Evolutionary conservation across 163 green algal genomes (phyloP), one percentile per base, ranked within the genome.

Genomic region (Scenedesmus sp.): DNA sequence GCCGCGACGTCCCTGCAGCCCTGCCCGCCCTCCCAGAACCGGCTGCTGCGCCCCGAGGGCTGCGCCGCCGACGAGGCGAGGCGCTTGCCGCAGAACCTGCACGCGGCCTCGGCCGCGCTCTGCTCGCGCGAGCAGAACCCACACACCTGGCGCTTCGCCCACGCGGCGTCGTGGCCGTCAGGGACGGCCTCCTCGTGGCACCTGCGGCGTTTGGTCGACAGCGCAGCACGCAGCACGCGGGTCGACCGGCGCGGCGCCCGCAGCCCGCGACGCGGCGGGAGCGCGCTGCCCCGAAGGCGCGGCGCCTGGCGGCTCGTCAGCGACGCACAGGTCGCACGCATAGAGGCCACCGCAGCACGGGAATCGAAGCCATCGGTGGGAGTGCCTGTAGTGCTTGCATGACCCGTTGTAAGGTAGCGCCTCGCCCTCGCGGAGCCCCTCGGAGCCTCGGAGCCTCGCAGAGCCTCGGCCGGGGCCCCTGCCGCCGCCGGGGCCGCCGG

Each of bases 371-470:
- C 53, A 77, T 33, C 90, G 83, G 80, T 94, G 84, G 2, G 86
- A 92, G 74, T 94, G 90, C 47, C 75, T 83, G 82, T 95, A 95
- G 81, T 95, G 91, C 64, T 83, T 87, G 84, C 91, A 95, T 0
- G 91, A 87, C 17, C 91, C 91, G 28, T 87, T 74, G 6, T 85
- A 56, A 2, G 91, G 91, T 64, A 95, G 83, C 2, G 86, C 86
- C 57, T 88, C 71, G 0, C 91, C 91, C 0, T 78, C 48, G 28
- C 77, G 47, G 60, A 92, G 45, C n/a, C n/a, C n/a, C n/a, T n/a
- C n/a, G n/a, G n/a, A n/a, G n/a, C n/a, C n/a, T n/a, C n/a, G n/a
- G n/a, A n/a, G n/a, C n/a, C n/a, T n/a, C 47, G 67, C 28, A 0
- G 1, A 33, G 4, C 13, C 63, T 1, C 63, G 13, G 5, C 26